Evolutionary conservation across 768 basidiomycete genomes (phyloP).

Genomic region (Boletus tomentosulus): DNA sequence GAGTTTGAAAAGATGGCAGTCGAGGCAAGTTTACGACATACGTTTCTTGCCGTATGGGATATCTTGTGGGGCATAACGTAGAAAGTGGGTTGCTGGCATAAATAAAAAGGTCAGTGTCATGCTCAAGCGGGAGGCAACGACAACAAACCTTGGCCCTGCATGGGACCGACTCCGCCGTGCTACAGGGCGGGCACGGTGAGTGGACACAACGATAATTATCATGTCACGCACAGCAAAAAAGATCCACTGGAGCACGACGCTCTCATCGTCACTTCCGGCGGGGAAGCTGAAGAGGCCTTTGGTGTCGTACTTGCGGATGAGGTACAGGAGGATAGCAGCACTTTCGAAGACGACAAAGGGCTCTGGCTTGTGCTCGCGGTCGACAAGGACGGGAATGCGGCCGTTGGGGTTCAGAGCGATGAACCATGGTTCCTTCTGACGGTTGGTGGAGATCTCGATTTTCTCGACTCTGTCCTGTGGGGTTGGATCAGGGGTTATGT

Average conservation of each 20-base stretch:
- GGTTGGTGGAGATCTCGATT: constrained; percentile 57
- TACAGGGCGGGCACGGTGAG: constrained; percentile 22
- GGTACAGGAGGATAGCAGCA: constrained; percentile 79
- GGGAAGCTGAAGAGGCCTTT: constrained; percentile 69
- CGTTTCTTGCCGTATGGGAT: constrained; percentile 67
- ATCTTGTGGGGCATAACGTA: constrained; percentile 55
- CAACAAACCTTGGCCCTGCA: constrained; percentile 65
- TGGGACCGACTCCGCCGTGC: constrained; percentile 84
- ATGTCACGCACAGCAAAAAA: constrained; percentile 64
- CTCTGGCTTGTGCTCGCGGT: constrained; percentile 46
- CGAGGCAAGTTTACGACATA: constrained; percentile 23
- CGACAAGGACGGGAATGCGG: constrained; percentile 64
- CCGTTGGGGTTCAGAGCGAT: constrained; percentile 71
- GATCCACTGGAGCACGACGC: constrained; percentile 80
- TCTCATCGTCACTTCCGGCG: constrained; percentile 55
- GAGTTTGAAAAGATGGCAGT: constrained; percentile 1
- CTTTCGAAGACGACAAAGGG: constrained; percentile 72
- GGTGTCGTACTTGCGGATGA: constrained; percentile 76
- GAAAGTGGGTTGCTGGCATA: constrained; percentile 71
- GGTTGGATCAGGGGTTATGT: not conserved
- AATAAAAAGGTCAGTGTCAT: constrained; percentile 8
- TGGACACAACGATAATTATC: not conserved
- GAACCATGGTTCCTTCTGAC: constrained; percentile 84
- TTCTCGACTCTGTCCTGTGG: constrained; percentile 38
- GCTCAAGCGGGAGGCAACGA: not conserved